phyloP scores from a whole-genome alignment of 2,329 filamentous ascomycete genomes.

The Alternaria metachromatica region DNA sequence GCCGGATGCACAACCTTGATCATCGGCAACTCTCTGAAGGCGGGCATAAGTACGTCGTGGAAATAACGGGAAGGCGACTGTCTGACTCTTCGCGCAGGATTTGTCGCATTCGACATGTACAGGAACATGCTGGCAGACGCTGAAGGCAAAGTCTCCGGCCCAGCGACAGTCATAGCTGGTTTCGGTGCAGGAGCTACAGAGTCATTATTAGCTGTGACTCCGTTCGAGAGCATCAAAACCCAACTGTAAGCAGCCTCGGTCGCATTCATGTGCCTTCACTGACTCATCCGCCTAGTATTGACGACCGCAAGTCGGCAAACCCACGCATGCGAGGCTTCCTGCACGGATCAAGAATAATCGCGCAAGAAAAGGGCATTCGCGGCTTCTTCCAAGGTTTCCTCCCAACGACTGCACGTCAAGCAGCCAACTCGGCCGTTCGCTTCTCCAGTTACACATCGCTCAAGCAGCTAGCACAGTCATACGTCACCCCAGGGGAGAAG shows the following conservation, averaged over 20 bases:
- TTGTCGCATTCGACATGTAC: constrained; percentile 96
- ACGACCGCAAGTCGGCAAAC: constrained; percentile 85
- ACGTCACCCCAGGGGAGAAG: constrained; percentile 94
- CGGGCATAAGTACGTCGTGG: constrained; percentile 79
- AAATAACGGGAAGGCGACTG: no score
- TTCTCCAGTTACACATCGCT: constrained; percentile 91
- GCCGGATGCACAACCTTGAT: constrained; percentile 97
- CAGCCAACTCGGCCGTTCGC: constrained; percentile 89
- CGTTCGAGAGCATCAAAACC: constrained; percentile 98
- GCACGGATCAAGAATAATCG: constrained; percentile 86
- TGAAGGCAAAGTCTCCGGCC: constrained; percentile 87
- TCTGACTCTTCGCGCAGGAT: constrained; percentile 60
- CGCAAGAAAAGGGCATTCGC: constrained; percentile 81
- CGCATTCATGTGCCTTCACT: background rate
- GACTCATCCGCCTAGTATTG: constrained; percentile 66
- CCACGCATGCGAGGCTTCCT: constrained; percentile 92
- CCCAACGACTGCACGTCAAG: constrained; percentile 91
- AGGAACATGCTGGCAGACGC: constrained; percentile 82
- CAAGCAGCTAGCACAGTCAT: constrained; percentile 89
- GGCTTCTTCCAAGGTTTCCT: constrained; percentile 98
- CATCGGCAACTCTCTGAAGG: constrained; percentile 95
- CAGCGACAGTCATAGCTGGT: constrained; percentile 88
- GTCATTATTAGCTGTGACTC: constrained; percentile 90
- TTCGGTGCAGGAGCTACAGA: constrained; percentile 96
- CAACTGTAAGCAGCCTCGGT: constrained; percentile 64